Percentiles rank a stretch among this genome's conserved stretches.
phyloP scores from a whole-genome alignment of 768 basidiomycete species.

The Leccinellum albellum region DNA sequence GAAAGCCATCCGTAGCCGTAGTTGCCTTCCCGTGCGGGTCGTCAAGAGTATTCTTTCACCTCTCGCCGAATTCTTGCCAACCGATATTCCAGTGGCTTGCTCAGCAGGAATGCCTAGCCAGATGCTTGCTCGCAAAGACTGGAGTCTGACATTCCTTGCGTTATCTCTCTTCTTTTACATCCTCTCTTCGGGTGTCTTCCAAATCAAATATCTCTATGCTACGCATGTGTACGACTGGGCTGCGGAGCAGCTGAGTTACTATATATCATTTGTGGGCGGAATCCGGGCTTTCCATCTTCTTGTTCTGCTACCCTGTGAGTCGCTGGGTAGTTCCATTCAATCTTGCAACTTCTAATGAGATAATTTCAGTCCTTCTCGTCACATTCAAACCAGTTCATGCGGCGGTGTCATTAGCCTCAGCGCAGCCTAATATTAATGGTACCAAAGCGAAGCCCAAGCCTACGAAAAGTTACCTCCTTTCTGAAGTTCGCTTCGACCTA shows the following conservation, averaged over 20 bases:
- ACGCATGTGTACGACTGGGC: constrained; percentile 70
- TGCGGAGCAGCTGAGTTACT: constrained; percentile 67
- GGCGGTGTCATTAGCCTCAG: constrained; percentile 2
- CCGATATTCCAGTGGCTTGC: constrained; percentile 38
- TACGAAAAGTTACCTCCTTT: constrained; percentile 47
- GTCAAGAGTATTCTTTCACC: constrained; percentile 54
- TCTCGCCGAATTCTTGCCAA: constrained; percentile 66
- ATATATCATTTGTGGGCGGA: constrained; percentile 67
- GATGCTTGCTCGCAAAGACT: constrained; percentile 55
- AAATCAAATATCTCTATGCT: constrained; percentile 75
- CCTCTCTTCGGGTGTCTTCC: constrained; percentile 67
- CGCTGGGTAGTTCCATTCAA: constrained; percentile 3
- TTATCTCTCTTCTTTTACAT: constrained; percentile 59
- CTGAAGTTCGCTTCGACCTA: constrained; percentile 68
- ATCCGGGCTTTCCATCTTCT: constrained; percentile 64
- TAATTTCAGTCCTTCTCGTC: constrained; percentile 49
- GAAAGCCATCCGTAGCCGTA: not conserved
- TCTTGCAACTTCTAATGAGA: constrained; percentile 34
- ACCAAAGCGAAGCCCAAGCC: constrained; percentile 40
- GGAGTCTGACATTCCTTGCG: constrained; percentile 70
- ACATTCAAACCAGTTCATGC: constrained; percentile 50
- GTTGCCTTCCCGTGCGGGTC: constrained; percentile 23
- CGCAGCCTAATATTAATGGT: constrained; percentile 3
- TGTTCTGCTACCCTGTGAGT: constrained; percentile 64
- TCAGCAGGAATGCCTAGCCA: constrained; percentile 59